phyloP scores from a whole-genome alignment of 2,329 filamentous ascomycete species.

The Aureobasidium subglaciale region DNA sequence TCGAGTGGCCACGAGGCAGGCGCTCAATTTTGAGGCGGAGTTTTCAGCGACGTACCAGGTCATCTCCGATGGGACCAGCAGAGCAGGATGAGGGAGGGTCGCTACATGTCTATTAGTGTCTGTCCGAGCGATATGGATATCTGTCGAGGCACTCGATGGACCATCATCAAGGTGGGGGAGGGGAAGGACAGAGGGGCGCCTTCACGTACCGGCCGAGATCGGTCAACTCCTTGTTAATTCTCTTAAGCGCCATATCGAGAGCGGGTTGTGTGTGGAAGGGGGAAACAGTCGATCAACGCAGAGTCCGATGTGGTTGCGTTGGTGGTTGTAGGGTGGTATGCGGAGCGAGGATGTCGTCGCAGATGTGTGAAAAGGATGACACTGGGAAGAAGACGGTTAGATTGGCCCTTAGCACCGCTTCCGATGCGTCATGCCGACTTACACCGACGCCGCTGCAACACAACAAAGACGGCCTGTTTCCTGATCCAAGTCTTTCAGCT shows the following conservation, averaged over 20 bases:
- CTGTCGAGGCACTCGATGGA: not conserved
- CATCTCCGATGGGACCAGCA: conserved; percentile 91
- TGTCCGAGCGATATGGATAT: conserved; percentile 6
- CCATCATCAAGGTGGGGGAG: conserved; percentile 12
- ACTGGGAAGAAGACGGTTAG: conserved; percentile 10
- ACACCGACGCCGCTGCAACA: conserved; percentile 3
- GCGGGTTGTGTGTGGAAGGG: conserved; percentile 19
- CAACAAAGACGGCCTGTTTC: conserved; percentile 8
- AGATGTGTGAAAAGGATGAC: conserved; percentile 11
- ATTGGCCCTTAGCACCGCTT: not conserved
- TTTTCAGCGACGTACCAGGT: conserved; percentile 66
- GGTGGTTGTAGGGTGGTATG: conserved; percentile 18
- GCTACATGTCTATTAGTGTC: conserved; percentile 47
- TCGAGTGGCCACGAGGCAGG: conserved; percentile 14
- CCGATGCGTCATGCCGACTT: conserved; percentile 11
- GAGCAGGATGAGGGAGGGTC: conserved; percentile 98
- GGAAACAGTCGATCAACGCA: not conserved
- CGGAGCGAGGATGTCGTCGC: conserved; percentile 17
- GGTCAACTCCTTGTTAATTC: conserved; percentile 90
- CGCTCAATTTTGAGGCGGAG: conserved; percentile 10
- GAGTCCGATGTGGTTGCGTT: conserved; percentile 9
- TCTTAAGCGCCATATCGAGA: conserved; percentile 71
- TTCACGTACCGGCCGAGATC: conserved; percentile 71
- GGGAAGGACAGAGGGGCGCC: conserved; percentile 4
- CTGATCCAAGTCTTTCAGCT: not conserved